A percentile compares a stretch with the other conserved stretches of the same genome.
These are phyloP conservation scores for Cyclostephanos tholiformis DNA, from an alignment of 108 stramenopile species.

Conservation along the genomic window DNA sequence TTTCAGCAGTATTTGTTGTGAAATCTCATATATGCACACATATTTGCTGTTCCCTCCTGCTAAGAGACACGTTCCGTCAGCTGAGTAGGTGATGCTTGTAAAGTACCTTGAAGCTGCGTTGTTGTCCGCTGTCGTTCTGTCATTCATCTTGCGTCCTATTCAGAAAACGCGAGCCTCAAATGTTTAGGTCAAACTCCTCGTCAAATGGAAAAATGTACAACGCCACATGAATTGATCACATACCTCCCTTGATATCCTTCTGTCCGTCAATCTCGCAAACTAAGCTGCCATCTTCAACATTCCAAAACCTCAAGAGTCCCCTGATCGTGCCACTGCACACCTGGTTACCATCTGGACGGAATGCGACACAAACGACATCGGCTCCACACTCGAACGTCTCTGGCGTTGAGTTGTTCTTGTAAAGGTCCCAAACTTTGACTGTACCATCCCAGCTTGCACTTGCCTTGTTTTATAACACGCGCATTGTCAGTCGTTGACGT, in stretches of 20 bases:
- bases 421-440: conserved; percentile 97
- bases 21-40: conserved; percentile 97
- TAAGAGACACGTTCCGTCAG: conserved; percentile 94
- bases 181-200: neutral
- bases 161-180: neutral
- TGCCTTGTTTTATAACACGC: conserved; percentile 33
- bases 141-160: conserved; percentile 83
- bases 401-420: conserved; percentile 79
- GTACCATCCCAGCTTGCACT: conserved; percentile 98
- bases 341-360: conserved; percentile 95
- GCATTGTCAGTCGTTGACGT: neutral
- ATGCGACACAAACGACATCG: conserved; percentile 95
- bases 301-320: conserved; percentile 94
- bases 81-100: conserved; percentile 94
- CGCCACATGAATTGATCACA: conserved; percentile 3
- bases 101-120: conserved; percentile 92
- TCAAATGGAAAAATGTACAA: neutral
- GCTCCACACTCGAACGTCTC: conserved; percentile 92
- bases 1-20: conserved; percentile 91
- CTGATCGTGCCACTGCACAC: conserved; percentile 92
- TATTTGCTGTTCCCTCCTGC: conserved; percentile 98
- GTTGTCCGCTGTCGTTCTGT: conserved; percentile 88
- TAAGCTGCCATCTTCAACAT: conserved; percentile 82
- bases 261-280: conserved; percentile 89
- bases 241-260: conserved; percentile 87